A percentile compares a stretch with the other conserved stretches of the same genome.
phyloP scores from a whole-genome alignment of 805 yeast species.

The Naumovozyma dairenensis region DNA sequence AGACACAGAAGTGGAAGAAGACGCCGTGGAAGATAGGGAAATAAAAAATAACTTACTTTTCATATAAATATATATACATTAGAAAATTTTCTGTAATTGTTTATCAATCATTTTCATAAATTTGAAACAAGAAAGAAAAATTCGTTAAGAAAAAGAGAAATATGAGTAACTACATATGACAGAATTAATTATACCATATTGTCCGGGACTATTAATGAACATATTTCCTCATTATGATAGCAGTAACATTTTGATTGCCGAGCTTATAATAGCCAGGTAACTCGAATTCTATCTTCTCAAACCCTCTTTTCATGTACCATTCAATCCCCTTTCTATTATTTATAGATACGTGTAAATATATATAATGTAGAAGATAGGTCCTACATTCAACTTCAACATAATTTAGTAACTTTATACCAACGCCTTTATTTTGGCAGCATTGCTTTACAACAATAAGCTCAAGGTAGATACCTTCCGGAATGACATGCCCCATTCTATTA shows the following conservation, averaged over 20 bases:
- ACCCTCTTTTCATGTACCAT: constrained; percentile 48
- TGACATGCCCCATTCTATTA: constrained; percentile 27
- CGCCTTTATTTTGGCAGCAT: constrained; percentile 50
- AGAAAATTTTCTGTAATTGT: no score
- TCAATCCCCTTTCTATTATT: constrained; percentile 34
- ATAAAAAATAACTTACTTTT: background rate
- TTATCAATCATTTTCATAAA: no score
- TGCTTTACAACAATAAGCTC: constrained; percentile 60
- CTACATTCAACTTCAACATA: constrained; percentile 50
- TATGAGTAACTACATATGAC: no score
- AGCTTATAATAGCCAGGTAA: background rate
- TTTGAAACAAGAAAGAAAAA: no score
- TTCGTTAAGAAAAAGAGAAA: no score
- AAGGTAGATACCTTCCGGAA: constrained; percentile 49
- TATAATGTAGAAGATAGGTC: constrained; percentile 32
- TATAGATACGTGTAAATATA: constrained; percentile 44
- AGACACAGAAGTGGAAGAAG: constrained; percentile 29
- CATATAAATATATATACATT: background rate
- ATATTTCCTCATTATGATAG: constrained; percentile 13
- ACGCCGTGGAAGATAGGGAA: constrained; percentile 6
- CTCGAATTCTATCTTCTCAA: constrained; percentile 20
- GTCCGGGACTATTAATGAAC: background rate
- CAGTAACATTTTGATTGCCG: constrained; percentile 12
- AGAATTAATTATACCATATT: no score
- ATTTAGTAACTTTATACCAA: constrained; percentile 50